phyloP scores from a whole-genome alignment of 768 basidiomycete species.

The Lentinus tigrinus region DNA sequence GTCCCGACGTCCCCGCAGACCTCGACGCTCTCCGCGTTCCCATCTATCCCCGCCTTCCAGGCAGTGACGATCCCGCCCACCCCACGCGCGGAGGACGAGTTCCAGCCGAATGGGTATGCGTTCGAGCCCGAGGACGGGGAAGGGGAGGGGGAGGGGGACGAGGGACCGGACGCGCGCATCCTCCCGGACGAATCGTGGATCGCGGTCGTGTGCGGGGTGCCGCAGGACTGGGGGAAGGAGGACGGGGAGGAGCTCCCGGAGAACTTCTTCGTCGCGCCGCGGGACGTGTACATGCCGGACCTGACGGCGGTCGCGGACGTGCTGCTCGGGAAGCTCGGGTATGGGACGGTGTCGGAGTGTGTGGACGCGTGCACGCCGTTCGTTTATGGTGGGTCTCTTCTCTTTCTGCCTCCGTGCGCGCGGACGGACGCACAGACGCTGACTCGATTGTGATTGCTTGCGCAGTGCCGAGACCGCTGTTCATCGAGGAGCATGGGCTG shows the following conservation, averaged over 20 bases:
- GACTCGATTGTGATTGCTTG: neutral
- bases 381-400: slow-evolving; percentile 56
- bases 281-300: slow-evolving; percentile 82
- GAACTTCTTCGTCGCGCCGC: slow-evolving; percentile 72
- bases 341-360: slow-evolving; percentile 80
- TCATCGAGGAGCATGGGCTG: slow-evolving; percentile 80
- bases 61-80: slow-evolving; percentile 35
- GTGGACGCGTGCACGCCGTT: slow-evolving; percentile 77
- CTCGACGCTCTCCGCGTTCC: neutral
- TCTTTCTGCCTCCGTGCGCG: neutral
- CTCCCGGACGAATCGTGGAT: slow-evolving; percentile 75
- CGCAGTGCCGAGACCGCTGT: slow-evolving; percentile 72
- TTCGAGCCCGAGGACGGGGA: neutral
- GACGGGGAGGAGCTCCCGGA: slow-evolving; percentile 51
- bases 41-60: slow-evolving; percentile 23
- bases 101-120: neutral
- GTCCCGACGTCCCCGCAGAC: slow-evolving; percentile 22
- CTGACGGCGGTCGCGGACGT: slow-evolving; percentile 73
- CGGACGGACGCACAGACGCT: neutral
- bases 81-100: slow-evolving; percentile 26
- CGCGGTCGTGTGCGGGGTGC: slow-evolving; percentile 74
- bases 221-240: slow-evolving; percentile 39
- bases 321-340: slow-evolving; percentile 78
- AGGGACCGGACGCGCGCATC: slow-evolving; percentile 37
- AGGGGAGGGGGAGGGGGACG: slow-evolving; percentile 19